A percentile compares a stretch with the other conserved stretches of the same genome.
phyloP scores from a whole-genome alignment of 2,329 filamentous ascomycete genomes.

The Penicillium sp. region DNA sequence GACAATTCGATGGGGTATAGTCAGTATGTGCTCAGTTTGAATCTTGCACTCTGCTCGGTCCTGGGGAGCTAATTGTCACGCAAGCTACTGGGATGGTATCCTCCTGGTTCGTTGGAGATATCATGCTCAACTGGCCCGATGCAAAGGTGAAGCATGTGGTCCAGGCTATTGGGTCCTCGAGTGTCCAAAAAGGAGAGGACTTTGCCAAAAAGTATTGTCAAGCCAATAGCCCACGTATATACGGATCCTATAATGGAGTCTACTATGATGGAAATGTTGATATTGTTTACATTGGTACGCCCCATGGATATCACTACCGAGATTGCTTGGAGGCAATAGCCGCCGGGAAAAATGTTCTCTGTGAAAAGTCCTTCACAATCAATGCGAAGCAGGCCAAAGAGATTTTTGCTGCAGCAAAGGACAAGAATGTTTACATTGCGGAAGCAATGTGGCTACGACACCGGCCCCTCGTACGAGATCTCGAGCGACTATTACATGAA shows the following conservation, averaged over 20 bases:
- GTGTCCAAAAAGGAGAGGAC: slow-evolving; percentile 40
- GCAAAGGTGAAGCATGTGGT: slow-evolving; percentile 48
- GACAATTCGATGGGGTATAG: no score
- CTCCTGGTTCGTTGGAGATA: slow-evolving; percentile 52
- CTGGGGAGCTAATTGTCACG: no score
- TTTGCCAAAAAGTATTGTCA: slow-evolving; percentile 42
- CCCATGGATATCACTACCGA: slow-evolving; percentile 44
- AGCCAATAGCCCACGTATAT: neutral
- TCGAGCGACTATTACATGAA: slow-evolving; percentile 11
- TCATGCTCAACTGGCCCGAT: slow-evolving; percentile 42
- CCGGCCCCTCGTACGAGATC: slow-evolving; percentile 8
- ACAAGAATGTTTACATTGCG: slow-evolving; percentile 50
- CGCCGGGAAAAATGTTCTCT: slow-evolving; percentile 35
- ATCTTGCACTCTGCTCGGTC: no score
- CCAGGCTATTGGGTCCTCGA: slow-evolving; percentile 50
- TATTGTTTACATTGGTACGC: slow-evolving; percentile 57
- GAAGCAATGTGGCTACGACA: slow-evolving; percentile 48
- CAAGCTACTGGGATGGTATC: slow-evolving; percentile 50
- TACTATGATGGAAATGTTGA: slow-evolving; percentile 43
- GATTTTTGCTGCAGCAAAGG: slow-evolving; percentile 46
- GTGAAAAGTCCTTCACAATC: slow-evolving; percentile 36
- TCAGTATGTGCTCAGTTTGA: no score
- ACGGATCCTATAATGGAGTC: slow-evolving; percentile 12
- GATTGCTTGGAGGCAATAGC: slow-evolving; percentile 47
- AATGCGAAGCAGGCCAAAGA: slow-evolving; percentile 44